These are phyloP conservation scores for Calonectria naviculata DNA, from an alignment of 2,329 filamentous ascomycete genomes.

Conservation along the genomic window DNA sequence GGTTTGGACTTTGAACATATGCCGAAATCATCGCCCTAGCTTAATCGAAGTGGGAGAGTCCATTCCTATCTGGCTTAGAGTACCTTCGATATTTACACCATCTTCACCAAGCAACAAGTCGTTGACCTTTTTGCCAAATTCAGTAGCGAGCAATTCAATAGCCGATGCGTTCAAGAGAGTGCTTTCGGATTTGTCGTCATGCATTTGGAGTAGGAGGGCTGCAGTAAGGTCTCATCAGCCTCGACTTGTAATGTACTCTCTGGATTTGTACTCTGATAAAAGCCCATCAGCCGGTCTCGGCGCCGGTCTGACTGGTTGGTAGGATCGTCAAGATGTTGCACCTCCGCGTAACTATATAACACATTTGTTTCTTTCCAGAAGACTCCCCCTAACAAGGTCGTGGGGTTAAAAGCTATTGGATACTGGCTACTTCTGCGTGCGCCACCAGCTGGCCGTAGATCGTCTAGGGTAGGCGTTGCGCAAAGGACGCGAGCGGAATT, in stretches of 20 bases:
- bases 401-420: too few species aligned
- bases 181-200: neutral
- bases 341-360: too few species aligned
- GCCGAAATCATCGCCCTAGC: neutral
- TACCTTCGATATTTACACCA: neutral
- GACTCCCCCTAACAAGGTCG: too few species aligned
- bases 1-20: neutral
- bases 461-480: too few species aligned
- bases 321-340: neutral
- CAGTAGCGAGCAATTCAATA: neutral
- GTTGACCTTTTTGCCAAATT: neutral
- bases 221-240: neutral
- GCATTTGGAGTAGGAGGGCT: neutral
- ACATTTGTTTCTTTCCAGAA: too few species aligned
- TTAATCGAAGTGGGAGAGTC: neutral
- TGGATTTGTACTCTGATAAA: neutral
- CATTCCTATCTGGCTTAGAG: neutral
- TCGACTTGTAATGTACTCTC: neutral
- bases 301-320: neutral
- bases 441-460: too few species aligned
- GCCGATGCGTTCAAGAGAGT: neutral
- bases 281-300: neutral
- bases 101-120: neutral
- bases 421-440: too few species aligned
- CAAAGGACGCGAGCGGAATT: too few species aligned